phyloP scores from a whole-genome alignment of 768 basidiomycete genomes.

The Phallus indusiatus region DNA sequence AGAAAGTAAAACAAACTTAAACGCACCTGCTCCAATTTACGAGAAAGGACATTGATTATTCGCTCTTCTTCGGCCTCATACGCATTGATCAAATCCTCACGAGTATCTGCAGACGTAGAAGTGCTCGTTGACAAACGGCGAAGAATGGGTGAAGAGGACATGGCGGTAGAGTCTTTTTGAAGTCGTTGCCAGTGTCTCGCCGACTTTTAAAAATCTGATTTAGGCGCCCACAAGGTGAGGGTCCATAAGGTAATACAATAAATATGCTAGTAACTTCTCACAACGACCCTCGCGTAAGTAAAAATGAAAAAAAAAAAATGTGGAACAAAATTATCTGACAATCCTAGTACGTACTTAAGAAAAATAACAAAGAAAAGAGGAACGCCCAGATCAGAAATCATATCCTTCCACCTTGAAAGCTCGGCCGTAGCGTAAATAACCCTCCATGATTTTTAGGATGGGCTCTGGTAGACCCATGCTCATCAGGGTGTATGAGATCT shows the following conservation, averaged over 20 bases:
- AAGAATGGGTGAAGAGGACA: slow-evolving; percentile 46
- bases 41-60: slow-evolving; percentile 72
- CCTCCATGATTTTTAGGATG: slow-evolving; percentile 88
- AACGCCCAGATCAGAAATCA: slow-evolving; percentile 45
- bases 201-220: background rate
- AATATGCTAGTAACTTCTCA: background rate
- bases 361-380: background rate
- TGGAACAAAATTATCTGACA: background rate
- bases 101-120: slow-evolving; percentile 42
- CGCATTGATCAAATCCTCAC: slow-evolving; percentile 73
- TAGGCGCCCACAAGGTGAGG: background rate
- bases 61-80: slow-evolving; percentile 89
- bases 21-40: slow-evolving; percentile 74
- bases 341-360: too few relatives aligned
- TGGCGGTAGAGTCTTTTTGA: slow-evolving; percentile 12
- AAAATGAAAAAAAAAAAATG: too few relatives aligned
- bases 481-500: slow-evolving; percentile 85
- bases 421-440: slow-evolving; percentile 81
- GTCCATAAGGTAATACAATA: background rate
- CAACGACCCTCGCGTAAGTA: background rate
- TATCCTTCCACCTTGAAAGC: slow-evolving; percentile 82
- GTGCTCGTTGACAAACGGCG: slow-evolving; percentile 47
- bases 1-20: background rate
- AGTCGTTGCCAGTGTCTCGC: background rate
- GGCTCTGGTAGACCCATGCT: slow-evolving; percentile 92